Evolutionary conservation across 1,139 yeast genomes (phyloP).

Genomic region (Kluyveromyces marxianus): DNA sequence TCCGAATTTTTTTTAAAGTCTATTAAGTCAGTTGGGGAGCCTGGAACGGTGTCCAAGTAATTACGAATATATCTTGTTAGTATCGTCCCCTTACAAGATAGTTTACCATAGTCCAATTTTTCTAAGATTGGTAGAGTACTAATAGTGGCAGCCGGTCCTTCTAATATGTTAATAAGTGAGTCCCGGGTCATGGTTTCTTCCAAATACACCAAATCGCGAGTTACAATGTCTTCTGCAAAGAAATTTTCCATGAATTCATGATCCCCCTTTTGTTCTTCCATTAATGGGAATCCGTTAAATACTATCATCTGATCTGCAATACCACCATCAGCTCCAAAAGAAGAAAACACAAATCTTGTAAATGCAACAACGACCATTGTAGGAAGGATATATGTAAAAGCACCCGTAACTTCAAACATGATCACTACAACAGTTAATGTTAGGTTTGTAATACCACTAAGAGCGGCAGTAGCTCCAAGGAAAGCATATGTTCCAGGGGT

Average conservation of each 20-base stretch:
- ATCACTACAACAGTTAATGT: constrained; percentile 91
- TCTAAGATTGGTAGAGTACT: constrained; percentile 52
- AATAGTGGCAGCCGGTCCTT: constrained; percentile 32
- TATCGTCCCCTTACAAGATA: constrained; percentile 25
- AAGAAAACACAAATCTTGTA: constrained; percentile 72
- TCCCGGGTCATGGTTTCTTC: constrained; percentile 31
- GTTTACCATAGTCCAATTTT: constrained; percentile 10
- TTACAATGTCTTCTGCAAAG: constrained; percentile 61
- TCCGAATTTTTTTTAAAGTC: not conserved
- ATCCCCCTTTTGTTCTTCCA: constrained; percentile 63
- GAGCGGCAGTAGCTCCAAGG: constrained; percentile 94
- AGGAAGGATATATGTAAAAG: constrained; percentile 80
- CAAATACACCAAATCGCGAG: constrained; percentile 43
- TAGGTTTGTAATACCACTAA: constrained; percentile 87
- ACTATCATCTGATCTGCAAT: constrained; percentile 93
- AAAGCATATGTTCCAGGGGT: constrained; percentile 94
- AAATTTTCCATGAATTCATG: constrained; percentile 42
- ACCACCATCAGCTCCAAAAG: constrained; percentile 67
- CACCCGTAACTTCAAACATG: constrained; percentile 95
- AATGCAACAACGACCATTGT: constrained; percentile 93
- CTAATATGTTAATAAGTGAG: constrained; percentile 31
- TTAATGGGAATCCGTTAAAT: constrained; percentile 80
- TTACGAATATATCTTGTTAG: constrained; percentile 13
- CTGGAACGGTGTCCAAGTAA: constrained; percentile 10
- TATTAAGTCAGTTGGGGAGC: not conserved